These are phyloP conservation scores for Trametes cubensis DNA, from an alignment of 768 basidiomycete species.

Conservation along the genomic window DNA sequence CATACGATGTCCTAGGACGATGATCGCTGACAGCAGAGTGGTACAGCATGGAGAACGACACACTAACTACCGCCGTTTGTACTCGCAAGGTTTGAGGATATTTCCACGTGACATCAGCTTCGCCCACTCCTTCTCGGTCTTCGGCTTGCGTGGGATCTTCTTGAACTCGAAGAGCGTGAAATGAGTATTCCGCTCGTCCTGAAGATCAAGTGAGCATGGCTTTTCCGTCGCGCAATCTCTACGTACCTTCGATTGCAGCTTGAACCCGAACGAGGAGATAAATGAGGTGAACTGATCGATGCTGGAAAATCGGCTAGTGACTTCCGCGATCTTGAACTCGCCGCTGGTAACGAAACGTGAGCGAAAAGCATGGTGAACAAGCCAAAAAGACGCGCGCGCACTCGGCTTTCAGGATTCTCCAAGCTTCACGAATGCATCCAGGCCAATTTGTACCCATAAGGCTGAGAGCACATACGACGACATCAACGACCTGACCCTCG, in stretches of 20 bases:
- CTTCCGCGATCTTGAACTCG: conserved; percentile 86
- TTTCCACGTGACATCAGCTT: conserved; percentile 53
- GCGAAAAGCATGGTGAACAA: conserved; percentile 3
- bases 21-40: too few relatives aligned
- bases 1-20: too few relatives aligned
- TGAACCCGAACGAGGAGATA: conserved; percentile 72
- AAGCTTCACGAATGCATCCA: conserved; percentile 84
- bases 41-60: neutral
- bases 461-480: conserved; percentile 91
- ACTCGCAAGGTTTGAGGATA: conserved; percentile 87
- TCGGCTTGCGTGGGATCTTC: conserved; percentile 53
- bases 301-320: conserved; percentile 78
- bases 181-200: conserved; percentile 85
- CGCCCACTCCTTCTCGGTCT: conserved; percentile 62
- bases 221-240: neutral
- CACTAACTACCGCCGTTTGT: conserved; percentile 69
- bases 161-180: conserved; percentile 83
- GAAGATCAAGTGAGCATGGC: neutral
- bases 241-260: conserved; percentile 21
- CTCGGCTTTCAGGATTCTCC: conserved; percentile 84
- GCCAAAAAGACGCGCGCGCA: conserved; percentile 47
- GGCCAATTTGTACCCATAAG: conserved; percentile 98
- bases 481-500: conserved; percentile 82
- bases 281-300: conserved; percentile 67
- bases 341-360: conserved; percentile 51